Evolutionary conservation across 495 filamentous ascomycete genomes (phyloP).

Genomic region (Talaromyces thailandensis): DNA sequence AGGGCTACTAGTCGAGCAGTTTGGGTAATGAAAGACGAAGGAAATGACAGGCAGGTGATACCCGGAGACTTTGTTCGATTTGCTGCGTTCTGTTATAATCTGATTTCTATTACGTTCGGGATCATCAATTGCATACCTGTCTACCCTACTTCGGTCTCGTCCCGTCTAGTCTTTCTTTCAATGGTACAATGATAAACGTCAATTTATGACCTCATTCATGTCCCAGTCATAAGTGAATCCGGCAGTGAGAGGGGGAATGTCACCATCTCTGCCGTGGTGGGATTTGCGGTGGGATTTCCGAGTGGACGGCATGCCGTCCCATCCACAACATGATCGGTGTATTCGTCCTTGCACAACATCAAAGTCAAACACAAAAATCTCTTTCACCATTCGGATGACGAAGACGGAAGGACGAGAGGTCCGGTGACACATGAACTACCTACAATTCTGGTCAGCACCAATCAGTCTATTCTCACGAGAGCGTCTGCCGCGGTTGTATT

Average conservation of each 20-base stretch:
- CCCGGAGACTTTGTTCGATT: not conserved
- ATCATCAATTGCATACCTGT: conserved; percentile 12
- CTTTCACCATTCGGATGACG: not conserved
- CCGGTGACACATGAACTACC: not conserved
- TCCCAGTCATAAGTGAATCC: not conserved
- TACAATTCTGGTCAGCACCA: not conserved
- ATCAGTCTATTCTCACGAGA: not conserved
- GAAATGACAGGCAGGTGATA: conserved; percentile 10
- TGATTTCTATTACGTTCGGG: not conserved
- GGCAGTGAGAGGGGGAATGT: not conserved
- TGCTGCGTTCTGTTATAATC: conserved; percentile 6
- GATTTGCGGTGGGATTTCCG: not conserved
- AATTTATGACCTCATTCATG: not conserved
- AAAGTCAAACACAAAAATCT: not conserved
- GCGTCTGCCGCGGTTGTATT: not conserved
- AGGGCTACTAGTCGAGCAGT: conserved; percentile 22
- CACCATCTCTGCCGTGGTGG: not conserved
- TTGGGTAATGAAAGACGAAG: not conserved
- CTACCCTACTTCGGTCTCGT: not conserved
- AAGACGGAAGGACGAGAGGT: not conserved
- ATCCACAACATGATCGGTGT: not conserved
- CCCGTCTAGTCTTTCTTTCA: not conserved
- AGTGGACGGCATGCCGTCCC: not conserved
- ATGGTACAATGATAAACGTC: not conserved
- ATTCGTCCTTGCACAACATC: not conserved